Evolutionary conservation across 176 grass and related monocot genomes (phyloP).

Genomic region (Hyparrhenia diplandra): DNA sequence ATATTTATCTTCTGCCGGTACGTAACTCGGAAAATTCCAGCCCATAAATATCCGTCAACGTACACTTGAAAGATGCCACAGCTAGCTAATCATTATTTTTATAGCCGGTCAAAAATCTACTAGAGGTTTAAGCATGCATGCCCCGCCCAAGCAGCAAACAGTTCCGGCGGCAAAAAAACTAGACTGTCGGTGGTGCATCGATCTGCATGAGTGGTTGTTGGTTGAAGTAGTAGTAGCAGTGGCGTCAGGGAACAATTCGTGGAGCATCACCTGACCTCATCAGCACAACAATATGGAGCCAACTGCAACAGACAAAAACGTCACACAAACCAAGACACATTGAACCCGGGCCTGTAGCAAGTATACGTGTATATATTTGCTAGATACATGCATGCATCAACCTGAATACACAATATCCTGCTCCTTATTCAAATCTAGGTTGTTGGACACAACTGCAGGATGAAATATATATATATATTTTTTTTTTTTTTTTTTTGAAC

Average conservation of each 20-base stretch:
- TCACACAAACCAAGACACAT: neutral
- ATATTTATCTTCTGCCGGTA: neutral
- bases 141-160: neutral
- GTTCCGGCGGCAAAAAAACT: neutral
- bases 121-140: neutral
- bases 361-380: neutral
- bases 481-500: too few species aligned
- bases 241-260: neutral
- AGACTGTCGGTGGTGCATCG: slow-evolving; percentile 32
- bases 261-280: slow-evolving; percentile 7
- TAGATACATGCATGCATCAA: neutral
- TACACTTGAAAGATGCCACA: neutral
- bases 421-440: too few species aligned
- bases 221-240: slow-evolving; percentile 12
- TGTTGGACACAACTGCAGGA: neutral
- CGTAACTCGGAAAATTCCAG: neutral
- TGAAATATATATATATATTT: too few species aligned
- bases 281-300: neutral
- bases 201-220: slow-evolving; percentile 21
- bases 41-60: neutral
- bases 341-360: neutral
- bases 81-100: neutral
- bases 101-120: neutral
- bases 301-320: slow-evolving; percentile 18
- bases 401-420: neutral